Evolutionary conservation across 2,329 filamentous ascomycete species (phyloP).

Genomic region (Stemphylium vesicarium): DNA sequence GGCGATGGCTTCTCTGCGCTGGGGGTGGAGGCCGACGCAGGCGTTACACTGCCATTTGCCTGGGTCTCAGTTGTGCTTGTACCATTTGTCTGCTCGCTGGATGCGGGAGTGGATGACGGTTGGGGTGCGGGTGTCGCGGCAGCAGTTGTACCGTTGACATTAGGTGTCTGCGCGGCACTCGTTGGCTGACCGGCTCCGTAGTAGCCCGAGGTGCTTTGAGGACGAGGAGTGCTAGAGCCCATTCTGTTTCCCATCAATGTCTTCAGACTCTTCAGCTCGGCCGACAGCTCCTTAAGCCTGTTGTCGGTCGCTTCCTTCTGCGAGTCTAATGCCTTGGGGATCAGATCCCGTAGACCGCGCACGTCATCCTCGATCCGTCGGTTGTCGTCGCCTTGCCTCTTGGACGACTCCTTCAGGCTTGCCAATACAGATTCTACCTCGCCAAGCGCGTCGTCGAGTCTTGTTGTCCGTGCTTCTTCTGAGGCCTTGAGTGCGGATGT

Average conservation of each 20-base stretch:
- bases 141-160: conserved; percentile 35
- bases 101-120: conserved; percentile 20
- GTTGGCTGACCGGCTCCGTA: conserved; percentile 32
- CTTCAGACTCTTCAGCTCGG: conserved; percentile 91
- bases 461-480: conserved; percentile 82
- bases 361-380: conserved; percentile 87
- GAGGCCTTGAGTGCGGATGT: conserved; percentile 86
- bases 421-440: conserved; percentile 85
- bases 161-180: conserved; percentile 28
- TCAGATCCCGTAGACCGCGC: conserved; percentile 77
- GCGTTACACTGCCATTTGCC: conserved; percentile 24
- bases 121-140: conserved; percentile 26
- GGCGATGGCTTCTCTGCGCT: conserved; percentile 40
- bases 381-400: conserved; percentile 84
- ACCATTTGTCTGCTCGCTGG: conserved; percentile 31
- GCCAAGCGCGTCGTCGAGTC: conserved; percentile 78
- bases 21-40: conserved; percentile 25
- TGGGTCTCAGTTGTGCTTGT: conserved; percentile 26
- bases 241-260: conserved; percentile 75
- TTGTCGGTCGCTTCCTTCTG: conserved; percentile 85
- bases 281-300: conserved; percentile 81
- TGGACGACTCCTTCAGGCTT: conserved; percentile 81
- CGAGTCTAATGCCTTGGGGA: conserved; percentile 86
- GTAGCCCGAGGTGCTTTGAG: conserved; percentile 32
- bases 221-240: conserved; percentile 40